Base-by-base conservation (phyloP, 208 protist species). In the Leishmania mexicana region DNA sequence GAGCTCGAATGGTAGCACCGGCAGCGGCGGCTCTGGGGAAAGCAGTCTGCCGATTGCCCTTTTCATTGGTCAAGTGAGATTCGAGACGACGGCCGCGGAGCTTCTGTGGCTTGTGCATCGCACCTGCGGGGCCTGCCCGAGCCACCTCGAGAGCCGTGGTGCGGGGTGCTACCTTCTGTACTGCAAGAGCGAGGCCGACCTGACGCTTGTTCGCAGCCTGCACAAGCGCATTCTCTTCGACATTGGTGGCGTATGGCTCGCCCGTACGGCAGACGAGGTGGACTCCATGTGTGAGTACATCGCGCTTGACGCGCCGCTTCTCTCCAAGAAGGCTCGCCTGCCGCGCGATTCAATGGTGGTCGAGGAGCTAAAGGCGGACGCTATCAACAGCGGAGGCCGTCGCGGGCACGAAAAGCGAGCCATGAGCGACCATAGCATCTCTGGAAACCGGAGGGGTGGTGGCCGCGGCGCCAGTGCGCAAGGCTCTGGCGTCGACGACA, bases 171-270 rank as follows among this genome's bases (percentile, higher is more conserved):
- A 92, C 74, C 83, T 97, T 35, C 72, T 97, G 5, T 92, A 92
- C 87, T 92, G 91, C 78, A 87, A 80, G 51, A 93, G 88, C 64
- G 87, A 91, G 67, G 79, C 89, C 0, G 94, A 97, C 73, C 79
- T 91, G 21, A 79, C 77, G 57, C 76, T 94, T 3, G 91, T 97
- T 54, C 90, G 91, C 68, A 87, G 87, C 21, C 79, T 97, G 54
- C 92, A 97, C 81, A 95, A 96, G 79, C 94, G 94, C 53, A 71
- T 97, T 45, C 81, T 97, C 49, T 95, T 97, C 70, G 94, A 97
- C 79, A 79, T 94, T 67, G 90, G 89, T 67, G 94, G 92, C 38
- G 91, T 95, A 3, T 97, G 94, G 93, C 85, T 95, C 62, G 94
- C 92, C 21, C 88, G 92, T 2, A 90, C 85, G 0, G 83, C 87